These are phyloP conservation scores for Helicostylum pulchrum DNA, from an alignment of 192 early-diverging fungal genomes.

Conservation along the genomic window DNA sequence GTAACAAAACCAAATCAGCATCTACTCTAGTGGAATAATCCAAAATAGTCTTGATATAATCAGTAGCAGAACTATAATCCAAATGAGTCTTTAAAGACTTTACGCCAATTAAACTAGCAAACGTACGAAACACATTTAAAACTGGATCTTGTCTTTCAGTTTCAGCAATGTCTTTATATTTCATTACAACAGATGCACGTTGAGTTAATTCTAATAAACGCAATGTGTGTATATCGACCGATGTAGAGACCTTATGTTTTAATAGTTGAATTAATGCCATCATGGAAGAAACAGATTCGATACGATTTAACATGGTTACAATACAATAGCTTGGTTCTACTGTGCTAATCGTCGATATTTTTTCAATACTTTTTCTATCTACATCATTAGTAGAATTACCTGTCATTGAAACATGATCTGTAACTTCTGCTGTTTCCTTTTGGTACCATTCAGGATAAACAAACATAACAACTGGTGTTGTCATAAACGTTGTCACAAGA, in stretches of 20 bases:
- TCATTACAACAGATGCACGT: conserved; percentile 78
- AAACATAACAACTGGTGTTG: conserved; percentile 68
- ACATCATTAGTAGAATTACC: not conserved
- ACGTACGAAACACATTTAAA: conserved; percentile 81
- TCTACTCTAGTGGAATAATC: conserved; percentile 51
- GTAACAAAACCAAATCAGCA: conserved; percentile 68
- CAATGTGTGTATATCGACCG: conserved; percentile 51
- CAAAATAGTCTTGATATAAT: conserved; percentile 67
- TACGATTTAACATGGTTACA: conserved; percentile 58
- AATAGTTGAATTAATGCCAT: conserved; percentile 69
- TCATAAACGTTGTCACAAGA: conserved; percentile 81
- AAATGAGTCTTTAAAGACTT: conserved; percentile 55
- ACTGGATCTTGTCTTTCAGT: conserved; percentile 69
- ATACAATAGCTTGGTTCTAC: conserved; percentile 24
- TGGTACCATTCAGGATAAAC: conserved; percentile 76
- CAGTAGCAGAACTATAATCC: conserved; percentile 54
- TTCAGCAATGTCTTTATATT: conserved; percentile 59
- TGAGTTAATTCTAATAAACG: conserved; percentile 76
- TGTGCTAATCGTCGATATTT: no score
- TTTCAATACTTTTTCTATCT: not conserved
- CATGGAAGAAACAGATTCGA: conserved; percentile 64
- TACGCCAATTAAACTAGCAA: conserved; percentile 72
- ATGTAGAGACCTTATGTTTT: conserved; percentile 27
- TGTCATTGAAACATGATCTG: conserved; percentile 24
- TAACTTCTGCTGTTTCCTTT: conserved; percentile 17